Conservation (phyloP, 495 filamentous ascomycete genomes). For the Lepidopterella palustris region DNA sequence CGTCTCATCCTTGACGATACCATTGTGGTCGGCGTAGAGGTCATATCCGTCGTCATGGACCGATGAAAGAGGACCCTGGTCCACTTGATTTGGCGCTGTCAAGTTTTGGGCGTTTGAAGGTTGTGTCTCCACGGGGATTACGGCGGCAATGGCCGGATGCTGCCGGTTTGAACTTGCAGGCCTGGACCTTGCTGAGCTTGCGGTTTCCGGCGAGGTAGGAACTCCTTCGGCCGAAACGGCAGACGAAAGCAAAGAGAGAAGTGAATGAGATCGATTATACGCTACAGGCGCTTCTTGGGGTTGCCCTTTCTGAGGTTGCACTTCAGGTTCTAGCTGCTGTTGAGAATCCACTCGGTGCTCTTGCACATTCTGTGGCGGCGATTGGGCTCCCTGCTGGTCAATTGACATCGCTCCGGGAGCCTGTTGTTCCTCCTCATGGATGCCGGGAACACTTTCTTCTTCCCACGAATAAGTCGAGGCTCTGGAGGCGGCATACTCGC, state of each 20-base stretch:
- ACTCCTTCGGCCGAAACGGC: constrained; percentile 12
- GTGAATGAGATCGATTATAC: constrained; percentile 6
- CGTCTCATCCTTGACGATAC: constrained; percentile 24
- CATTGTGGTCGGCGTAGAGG: constrained; percentile 28
- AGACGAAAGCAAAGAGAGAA: constrained; percentile 21
- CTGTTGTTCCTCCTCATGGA: neutral
- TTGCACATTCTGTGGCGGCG: no score
- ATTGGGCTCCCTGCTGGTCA: no score
- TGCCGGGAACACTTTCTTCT: neutral
- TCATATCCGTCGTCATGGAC: constrained; percentile 15
- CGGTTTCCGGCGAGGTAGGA: constrained; percentile 12
- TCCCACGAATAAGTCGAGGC: neutral
- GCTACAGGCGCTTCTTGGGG: neutral
- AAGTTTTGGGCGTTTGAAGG: neutral
- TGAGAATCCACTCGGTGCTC: no score
- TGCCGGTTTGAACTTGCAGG: constrained; percentile 6
- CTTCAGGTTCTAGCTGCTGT: neutral
- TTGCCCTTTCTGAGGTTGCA: neutral
- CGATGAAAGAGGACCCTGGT: neutral
- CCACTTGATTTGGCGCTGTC: neutral
- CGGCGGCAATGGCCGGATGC: constrained; percentile 3
- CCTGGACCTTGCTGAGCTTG: constrained; percentile 2
- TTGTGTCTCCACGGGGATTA: neutral
- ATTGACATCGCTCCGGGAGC: neutral
- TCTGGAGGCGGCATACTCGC: neutral